These are phyloP conservation scores for Malassezia sp. DNA, from an alignment of 1,284 basidiomycete genomes.

Conservation along the genomic window DNA sequence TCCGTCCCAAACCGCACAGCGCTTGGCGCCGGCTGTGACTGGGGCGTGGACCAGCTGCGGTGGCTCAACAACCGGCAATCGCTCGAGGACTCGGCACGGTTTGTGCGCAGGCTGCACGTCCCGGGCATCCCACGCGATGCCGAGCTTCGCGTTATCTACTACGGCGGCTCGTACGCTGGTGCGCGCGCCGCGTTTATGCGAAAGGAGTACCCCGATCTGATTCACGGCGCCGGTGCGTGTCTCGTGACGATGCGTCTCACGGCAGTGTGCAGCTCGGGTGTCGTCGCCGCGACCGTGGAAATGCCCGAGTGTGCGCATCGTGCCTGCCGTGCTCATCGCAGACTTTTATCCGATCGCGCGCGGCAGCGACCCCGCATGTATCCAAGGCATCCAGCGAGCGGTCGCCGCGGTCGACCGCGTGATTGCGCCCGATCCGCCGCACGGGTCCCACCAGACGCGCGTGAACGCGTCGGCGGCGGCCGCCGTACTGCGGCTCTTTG, in stretches of 20 bases:
- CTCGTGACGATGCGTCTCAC: no score
- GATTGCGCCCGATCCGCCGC: slow-evolving; percentile 29
- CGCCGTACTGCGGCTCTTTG: slow-evolving; percentile 25
- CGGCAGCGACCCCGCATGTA: slow-evolving; percentile 63
- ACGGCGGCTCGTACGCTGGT: slow-evolving; percentile 74
- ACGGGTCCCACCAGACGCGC: slow-evolving; percentile 22
- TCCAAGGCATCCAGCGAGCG: slow-evolving; percentile 56
- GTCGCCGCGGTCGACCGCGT: slow-evolving; percentile 33
- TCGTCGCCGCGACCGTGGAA: slow-evolving; percentile 35
- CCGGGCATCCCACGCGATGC: slow-evolving; percentile 57
- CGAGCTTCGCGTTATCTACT: slow-evolving; percentile 66
- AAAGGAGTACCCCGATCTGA: slow-evolving; percentile 69
- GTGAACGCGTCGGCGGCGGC: slow-evolving; percentile 19
- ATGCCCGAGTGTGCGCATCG: slow-evolving; percentile 41
- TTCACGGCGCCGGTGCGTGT: slow-evolving; percentile 82
- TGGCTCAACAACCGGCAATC: slow-evolving; percentile 82
- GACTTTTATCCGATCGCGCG: slow-evolving; percentile 56
- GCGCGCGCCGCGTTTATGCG: slow-evolving; percentile 87
- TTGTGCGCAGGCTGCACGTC: slow-evolving; percentile 70
- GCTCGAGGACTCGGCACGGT: slow-evolving; percentile 80
- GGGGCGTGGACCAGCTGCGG: slow-evolving; percentile 51
- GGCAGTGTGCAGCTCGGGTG: slow-evolving; percentile 54
- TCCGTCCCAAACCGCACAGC: slow-evolving; percentile 70
- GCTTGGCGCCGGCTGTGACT: slow-evolving; percentile 51
- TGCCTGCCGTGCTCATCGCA: neutral